Evolutionary conservation across 805 yeast genomes (phyloP).

Genomic region (Candida railenensis): DNA sequence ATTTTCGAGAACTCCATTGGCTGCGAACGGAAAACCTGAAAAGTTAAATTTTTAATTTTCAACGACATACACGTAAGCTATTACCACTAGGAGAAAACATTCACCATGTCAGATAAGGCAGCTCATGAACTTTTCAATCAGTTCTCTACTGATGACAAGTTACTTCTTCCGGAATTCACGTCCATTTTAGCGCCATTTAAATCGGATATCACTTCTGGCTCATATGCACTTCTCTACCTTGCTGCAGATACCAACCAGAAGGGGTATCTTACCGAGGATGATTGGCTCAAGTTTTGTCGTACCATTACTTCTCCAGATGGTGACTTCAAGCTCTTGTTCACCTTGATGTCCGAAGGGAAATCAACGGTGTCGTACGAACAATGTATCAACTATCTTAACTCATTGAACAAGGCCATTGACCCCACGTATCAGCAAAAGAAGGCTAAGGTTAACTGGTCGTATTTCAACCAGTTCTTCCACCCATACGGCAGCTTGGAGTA

Average conservation of each 20-base stretch:
- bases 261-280: slow-evolving; percentile 66
- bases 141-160: slow-evolving; percentile 30
- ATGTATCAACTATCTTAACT: slow-evolving; percentile 33
- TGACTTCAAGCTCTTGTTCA: slow-evolving; percentile 27
- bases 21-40: background rate
- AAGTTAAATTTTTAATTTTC: background rate
- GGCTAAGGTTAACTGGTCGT: slow-evolving; percentile 42
- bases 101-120: slow-evolving; percentile 17
- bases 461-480: slow-evolving; percentile 38
- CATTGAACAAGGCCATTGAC: slow-evolving; percentile 40
- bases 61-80: background rate
- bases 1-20: background rate
- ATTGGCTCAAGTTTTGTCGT: slow-evolving; percentile 73
- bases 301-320: slow-evolving; percentile 35
- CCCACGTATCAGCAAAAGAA: slow-evolving; percentile 40
- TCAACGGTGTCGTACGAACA: slow-evolving; percentile 27
- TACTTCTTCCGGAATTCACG: slow-evolving; percentile 36
- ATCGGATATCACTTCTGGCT: slow-evolving; percentile 35
- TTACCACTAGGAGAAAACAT: background rate
- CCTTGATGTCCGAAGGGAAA: slow-evolving; percentile 18
- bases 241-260: slow-evolving; percentile 72
- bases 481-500: slow-evolving; percentile 38
- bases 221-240: slow-evolving; percentile 60
- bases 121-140: slow-evolving; percentile 38
- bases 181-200: slow-evolving; percentile 41